A percentile compares a stretch with the other conserved stretches of the same genome.
phyloP scores from a whole-genome alignment of 768 basidiomycete genomes.

The Xerocomellus intermedius region DNA sequence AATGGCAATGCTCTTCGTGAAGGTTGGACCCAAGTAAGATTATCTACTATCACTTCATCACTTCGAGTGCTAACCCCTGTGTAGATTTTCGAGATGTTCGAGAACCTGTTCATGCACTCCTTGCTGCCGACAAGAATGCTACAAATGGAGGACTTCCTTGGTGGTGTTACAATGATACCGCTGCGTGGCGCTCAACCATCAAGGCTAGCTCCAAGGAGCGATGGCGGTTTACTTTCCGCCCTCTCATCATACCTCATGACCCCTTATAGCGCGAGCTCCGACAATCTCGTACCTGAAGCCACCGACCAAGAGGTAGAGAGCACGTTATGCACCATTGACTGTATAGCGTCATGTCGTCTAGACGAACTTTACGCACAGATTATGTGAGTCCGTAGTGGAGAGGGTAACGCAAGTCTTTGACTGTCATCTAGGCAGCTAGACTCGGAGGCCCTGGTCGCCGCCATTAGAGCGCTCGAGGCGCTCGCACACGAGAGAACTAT shows the following conservation, averaged over 20 bases:
- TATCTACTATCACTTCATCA: neutral
- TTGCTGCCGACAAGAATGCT: conserved; percentile 87
- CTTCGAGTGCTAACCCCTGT: neutral
- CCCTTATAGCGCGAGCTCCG: conserved; percentile 76
- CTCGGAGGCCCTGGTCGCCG: conserved; percentile 75
- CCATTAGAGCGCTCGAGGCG: conserved; percentile 82
- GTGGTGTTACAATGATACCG: conserved; percentile 92
- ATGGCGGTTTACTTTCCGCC: conserved; percentile 91
- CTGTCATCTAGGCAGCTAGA: conserved; percentile 64
- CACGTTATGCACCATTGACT: conserved; percentile 93
- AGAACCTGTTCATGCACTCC: conserved; percentile 92
- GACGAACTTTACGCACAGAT: conserved; percentile 95
- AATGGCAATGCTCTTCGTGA: conserved; percentile 92
- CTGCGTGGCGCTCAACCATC: conserved; percentile 72
- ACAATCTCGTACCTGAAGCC: conserved; percentile 81
- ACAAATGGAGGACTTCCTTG: conserved; percentile 98
- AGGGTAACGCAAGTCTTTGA: conserved; percentile 7
- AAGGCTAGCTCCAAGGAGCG: conserved; percentile 60
- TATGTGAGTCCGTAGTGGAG: conserved; percentile 54
- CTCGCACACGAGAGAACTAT: conserved; percentile 89
- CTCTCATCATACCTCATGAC: conserved; percentile 96
- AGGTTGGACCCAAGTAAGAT: conserved; percentile 85
- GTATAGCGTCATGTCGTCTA: conserved; percentile 87
- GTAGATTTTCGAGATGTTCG: conserved; percentile 98
- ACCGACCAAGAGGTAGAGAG: conserved; percentile 91